Conservation (phyloP, 139 green algal genomes). For the Chlorella sorokiniana region DNA sequence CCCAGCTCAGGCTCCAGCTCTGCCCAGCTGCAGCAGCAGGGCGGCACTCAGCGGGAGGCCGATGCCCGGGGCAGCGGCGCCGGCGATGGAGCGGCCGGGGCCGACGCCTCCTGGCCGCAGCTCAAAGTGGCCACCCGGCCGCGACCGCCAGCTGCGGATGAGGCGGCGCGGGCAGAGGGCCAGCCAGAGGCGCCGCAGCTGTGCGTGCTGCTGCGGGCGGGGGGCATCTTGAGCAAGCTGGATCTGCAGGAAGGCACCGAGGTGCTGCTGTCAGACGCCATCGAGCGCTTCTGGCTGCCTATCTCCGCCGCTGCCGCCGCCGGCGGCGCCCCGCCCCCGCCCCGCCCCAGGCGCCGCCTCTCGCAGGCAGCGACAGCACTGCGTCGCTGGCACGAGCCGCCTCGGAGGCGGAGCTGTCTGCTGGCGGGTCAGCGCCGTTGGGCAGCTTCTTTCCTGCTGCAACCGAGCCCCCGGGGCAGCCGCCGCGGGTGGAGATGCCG, state of each 20-base stretch:
- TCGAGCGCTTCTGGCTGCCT: slow-evolving; percentile 84
- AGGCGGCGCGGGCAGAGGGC: neutral
- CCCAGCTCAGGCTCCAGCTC: neutral
- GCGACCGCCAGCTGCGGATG: neutral
- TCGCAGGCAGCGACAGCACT: slow-evolving; percentile 31
- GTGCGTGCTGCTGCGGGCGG: slow-evolving; percentile 85
- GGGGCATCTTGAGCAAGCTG: slow-evolving; percentile 84
- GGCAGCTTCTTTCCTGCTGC: no score
- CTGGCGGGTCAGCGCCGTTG: neutral
- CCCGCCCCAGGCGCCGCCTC: neutral
- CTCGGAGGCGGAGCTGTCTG: slow-evolving; percentile 13
- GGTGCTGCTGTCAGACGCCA: slow-evolving; percentile 50
- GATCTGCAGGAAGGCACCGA: slow-evolving; percentile 82
- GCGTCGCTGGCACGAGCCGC: neutral
- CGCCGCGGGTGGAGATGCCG: slow-evolving; percentile 78
- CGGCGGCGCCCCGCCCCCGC: neutral
- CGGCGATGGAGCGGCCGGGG: neutral
- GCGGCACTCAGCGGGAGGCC: neutral
- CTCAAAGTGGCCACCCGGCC: slow-evolving; percentile 19
- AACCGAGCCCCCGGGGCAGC: no score
- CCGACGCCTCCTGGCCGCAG: slow-evolving; percentile 19
- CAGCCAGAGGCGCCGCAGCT: slow-evolving; percentile 39
- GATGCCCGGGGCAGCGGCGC: neutral
- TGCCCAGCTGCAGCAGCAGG: neutral
- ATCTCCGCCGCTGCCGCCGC: neutral